Base-by-base conservation (phyloP, 768 basidiomycete species). In the Suillus tomentosus region DNA sequence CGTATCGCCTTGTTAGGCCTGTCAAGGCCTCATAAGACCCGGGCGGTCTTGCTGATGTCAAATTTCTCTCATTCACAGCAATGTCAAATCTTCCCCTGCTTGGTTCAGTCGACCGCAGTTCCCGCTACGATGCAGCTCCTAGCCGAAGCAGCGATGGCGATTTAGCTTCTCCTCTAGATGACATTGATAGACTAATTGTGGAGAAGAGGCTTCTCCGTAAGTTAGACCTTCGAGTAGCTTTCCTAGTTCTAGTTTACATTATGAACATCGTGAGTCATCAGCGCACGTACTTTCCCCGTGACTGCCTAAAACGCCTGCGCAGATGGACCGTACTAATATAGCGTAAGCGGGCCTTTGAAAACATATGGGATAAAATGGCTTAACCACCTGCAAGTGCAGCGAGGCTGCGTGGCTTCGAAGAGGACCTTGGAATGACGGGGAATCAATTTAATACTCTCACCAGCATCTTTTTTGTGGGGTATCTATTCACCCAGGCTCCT, bases 401-500 rank as follows among this genome's bases (percentile, higher is more conserved):
- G 31, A 81, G 91, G 60, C 74, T 91, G 47, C 81, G 84, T 48
- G 90, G 90, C 0, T 86, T 91, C 61, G 87, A 90, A 70, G 76
- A 79, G 62, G 90, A 91, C 71, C 79, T 92, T n/a, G 73, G 82
- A 24, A 80, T 91, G 37, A 76, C 82, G 59, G 86, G 83, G n/a
- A 76, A 79, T 62, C 79, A 91, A 68, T 92, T 90, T 69, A 82
- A 87, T 10, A 89, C 88, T 0, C 73, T 91, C 13, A 76, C 90
- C 22, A 87, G 87, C 36, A 83, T 89, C 63, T 79, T 89, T 59
- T 89, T 87, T 67, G 81, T 88, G 47, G 88, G 88, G 27, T 91
- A 91, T 70, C 86, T 87, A 62, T 74, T 89, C 31, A 91, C 88
- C 86, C 90, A 92, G 71, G 81, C 89, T 59, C 89, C 89, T 19